Evolutionary conservation across 192 early-diverging fungal species (phyloP), one percentile per base, ranked within the genome.

Genomic region (Coemansia sp.): DNA sequence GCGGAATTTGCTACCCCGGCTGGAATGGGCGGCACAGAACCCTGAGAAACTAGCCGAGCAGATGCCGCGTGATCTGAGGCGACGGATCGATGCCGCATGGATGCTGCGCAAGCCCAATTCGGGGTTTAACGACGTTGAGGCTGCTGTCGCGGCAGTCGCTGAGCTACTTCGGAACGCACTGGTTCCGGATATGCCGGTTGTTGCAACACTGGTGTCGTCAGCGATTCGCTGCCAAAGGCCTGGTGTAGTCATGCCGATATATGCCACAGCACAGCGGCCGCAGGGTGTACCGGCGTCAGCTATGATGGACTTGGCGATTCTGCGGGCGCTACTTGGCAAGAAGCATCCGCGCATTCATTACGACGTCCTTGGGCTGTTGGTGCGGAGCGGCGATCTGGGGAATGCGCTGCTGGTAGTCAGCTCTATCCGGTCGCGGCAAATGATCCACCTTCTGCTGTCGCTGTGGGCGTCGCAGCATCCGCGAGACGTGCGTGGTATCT

Each of bases 61-160:
- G 1, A 23, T 65, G 2, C 55, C 62, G 1, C 5, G 12, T 7
- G 28, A 31, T 0, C 25, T 51, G 9, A 23, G 17, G 0, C 26
- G 17, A 3, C 15, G 5, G 11, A 20, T 61, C 3, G 20, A 45
- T 20, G 58, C 66, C 2, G 66, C 43, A 10, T 61, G 66, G 53
- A 68, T 61, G 49, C 59, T 68, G 19, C 58, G 66, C 6, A 47
- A 49, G 21, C 66, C 66, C 7, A 39, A 2, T 19, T 8, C n/a
- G 1, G 42, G 17, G 23, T 62, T 61, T 27, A 21, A 4, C 5
- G 59, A 57, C 15, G 50, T 68, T 2, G 30, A 4, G 0, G n/a
- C 32, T 1, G 59, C 59, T 0, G 34, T 29, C 22, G 1, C 31
- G 1, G 20, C 45, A 8, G 50, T 68, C 6, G 42, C 15, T 1